These are phyloP conservation scores for Tetragonia tetragonoides DNA, from an alignment of 148 eudicot species.

Conservation along the genomic window DNA sequence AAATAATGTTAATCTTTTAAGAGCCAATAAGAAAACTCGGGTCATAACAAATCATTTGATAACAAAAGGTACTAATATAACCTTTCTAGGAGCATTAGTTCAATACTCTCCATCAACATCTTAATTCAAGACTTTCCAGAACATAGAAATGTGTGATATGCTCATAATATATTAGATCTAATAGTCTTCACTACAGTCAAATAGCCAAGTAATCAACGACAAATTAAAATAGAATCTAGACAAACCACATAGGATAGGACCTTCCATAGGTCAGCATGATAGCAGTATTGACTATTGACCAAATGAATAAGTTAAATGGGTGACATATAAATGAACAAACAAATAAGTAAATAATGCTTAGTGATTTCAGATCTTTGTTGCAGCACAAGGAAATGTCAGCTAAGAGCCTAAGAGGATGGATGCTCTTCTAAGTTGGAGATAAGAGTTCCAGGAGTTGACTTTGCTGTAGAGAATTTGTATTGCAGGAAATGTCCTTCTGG, in stretches of 20 bases:
- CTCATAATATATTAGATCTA: neutral
- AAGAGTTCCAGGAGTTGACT: too few relatives aligned
- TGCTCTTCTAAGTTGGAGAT: too few relatives aligned
- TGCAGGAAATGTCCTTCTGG: neutral
- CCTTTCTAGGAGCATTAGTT: neutral
- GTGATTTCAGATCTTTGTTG: too few relatives aligned
- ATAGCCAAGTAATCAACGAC: neutral
- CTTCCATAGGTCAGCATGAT: neutral
- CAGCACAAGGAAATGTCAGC: too few relatives aligned
- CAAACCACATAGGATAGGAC: neutral
- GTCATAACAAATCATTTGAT: neutral
- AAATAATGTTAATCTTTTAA: neutral
- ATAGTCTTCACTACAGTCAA: neutral
- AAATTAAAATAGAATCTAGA: too few relatives aligned
- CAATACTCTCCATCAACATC: neutral
- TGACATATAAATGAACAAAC: too few relatives aligned
- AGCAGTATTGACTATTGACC: neutral
- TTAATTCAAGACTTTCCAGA: neutral
- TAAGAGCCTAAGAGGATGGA: too few relatives aligned
- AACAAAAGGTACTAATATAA: neutral
- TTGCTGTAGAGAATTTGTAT: neutral
- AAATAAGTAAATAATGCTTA: too few relatives aligned
- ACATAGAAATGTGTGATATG: neutral
- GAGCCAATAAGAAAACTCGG: neutral
- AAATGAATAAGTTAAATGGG: too few relatives aligned